These are phyloP conservation scores for Neoboletus brunneissimus DNA, from an alignment of 768 basidiomycete genomes.

Conservation along the genomic window DNA sequence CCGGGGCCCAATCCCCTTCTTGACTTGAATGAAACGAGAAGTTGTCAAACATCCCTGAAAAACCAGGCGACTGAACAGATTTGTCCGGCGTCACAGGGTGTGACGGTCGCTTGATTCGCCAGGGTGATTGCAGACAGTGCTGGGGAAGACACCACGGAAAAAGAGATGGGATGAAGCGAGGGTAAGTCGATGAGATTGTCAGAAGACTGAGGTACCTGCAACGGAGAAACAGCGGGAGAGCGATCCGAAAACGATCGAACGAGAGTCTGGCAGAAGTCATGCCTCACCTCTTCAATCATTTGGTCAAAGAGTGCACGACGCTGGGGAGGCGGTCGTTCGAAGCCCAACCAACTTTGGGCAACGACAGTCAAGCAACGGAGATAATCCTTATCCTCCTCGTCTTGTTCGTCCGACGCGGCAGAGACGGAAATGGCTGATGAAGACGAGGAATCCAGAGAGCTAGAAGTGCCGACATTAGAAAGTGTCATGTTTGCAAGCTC, in stretches of 20 bases:
- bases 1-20: slow-evolving; percentile 8
- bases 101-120: neutral
- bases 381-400: neutral
- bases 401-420: neutral
- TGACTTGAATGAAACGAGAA: slow-evolving; percentile 8
- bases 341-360: slow-evolving; percentile 8
- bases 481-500: neutral
- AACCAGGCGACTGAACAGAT: neutral
- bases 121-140: neutral
- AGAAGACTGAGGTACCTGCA: neutral
- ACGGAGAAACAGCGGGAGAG: neutral
- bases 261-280: slow-evolving; percentile 6
- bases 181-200: neutral
- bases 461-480: neutral
- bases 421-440: neutral
- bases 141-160: neutral
- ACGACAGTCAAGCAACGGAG: neutral
- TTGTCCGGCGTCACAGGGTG: neutral
- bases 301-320: neutral
- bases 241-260: neutral
- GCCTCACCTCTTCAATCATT: neutral
- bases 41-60: slow-evolving; percentile 7
- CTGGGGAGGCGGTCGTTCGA: neutral
- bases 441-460: neutral
- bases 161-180: neutral